A percentile compares a stretch with the other conserved stretches of the same genome.
phyloP scores from a whole-genome alignment of 2,329 filamentous ascomycete genomes.

The Diaporthe sp. region DNA sequence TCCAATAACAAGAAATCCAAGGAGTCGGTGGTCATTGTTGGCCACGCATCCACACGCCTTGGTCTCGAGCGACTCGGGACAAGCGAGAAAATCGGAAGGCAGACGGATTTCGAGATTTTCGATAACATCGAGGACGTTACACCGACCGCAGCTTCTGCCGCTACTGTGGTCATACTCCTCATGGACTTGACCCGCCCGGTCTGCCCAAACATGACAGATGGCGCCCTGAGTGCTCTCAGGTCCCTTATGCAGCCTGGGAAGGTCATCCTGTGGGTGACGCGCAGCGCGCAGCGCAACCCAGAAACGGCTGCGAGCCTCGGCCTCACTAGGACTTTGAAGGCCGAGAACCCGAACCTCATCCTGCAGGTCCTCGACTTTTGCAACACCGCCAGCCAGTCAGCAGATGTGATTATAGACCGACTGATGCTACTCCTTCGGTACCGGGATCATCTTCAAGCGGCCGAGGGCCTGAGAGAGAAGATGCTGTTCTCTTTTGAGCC shows the following conservation, averaged over 20 bases:
- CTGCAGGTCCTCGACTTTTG: conserved; percentile 52
- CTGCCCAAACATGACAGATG: conserved; percentile 52
- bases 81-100: neutral
- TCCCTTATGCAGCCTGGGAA: conserved; percentile 48
- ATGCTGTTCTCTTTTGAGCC: conserved; percentile 50
- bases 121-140: conserved; percentile 49
- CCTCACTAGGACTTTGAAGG: conserved; percentile 50
- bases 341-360: conserved; percentile 50
- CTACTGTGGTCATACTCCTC: conserved; percentile 53
- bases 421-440: neutral
- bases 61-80: neutral
- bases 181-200: conserved; percentile 54
- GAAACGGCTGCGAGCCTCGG: conserved; percentile 51
- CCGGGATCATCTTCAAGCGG: neutral
- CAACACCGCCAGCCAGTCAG: neutral
- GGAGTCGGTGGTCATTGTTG: conserved; percentile 8
- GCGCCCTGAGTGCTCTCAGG: conserved; percentile 47
- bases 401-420: neutral
- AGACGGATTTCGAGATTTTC: conserved; percentile 36
- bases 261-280: conserved; percentile 51
- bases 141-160: conserved; percentile 42
- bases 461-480: neutral
- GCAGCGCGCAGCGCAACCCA: conserved; percentile 44
- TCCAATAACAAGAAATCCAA: neutral
- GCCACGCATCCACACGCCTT: neutral